Base-by-base conservation (phyloP, 257 asterid genomes). In the Echium plantagineum region DNA sequence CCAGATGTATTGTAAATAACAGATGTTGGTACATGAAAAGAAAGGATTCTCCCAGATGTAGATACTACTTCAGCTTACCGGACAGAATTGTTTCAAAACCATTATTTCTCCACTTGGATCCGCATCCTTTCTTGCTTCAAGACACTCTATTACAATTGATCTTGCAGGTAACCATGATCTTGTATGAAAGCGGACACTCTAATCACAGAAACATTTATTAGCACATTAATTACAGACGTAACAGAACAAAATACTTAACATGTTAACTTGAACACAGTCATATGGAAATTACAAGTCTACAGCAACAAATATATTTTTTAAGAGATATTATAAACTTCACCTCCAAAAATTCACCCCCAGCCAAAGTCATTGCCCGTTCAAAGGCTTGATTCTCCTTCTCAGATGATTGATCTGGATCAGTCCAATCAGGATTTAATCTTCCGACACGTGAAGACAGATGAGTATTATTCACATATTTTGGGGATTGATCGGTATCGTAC, bases 131-230 rank as follows among this genome's bases (percentile, higher is more conserved):
- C 97, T 86, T 6, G 75, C 81, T 28, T 76, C 85, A 55, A 87
- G 82, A 71, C 88, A 81, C 64, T 72, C 70, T 70, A 82, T 66
- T 73, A 89, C 93, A 78, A 89, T 81, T 69, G 90, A 75, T 55
- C 93, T 76, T 51, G 97, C 97, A 65, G 97, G 97, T 56, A 90
- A 72, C 94, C 96, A 90, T 60, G 96, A 90, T 67, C 76, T 69
- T 15, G 87, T 83, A 56, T 74, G 88, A 66, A 46, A 72, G 55
- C 78, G 73, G 30, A 90, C 76, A 70, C 71, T 76, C 97, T 90
- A 78, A 48, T 63, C 22, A 66, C 22, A 58, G 21, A 74, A 15
- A 59, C 56, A 9, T 24, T 57, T 12, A 56, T 28, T 26, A 56
- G 76, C 52, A 66, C 31, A 10, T 42, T 5, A 42, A 17, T 3